phyloP scores from a whole-genome alignment of 805 yeast genomes.

The Candida wancherniae region DNA sequence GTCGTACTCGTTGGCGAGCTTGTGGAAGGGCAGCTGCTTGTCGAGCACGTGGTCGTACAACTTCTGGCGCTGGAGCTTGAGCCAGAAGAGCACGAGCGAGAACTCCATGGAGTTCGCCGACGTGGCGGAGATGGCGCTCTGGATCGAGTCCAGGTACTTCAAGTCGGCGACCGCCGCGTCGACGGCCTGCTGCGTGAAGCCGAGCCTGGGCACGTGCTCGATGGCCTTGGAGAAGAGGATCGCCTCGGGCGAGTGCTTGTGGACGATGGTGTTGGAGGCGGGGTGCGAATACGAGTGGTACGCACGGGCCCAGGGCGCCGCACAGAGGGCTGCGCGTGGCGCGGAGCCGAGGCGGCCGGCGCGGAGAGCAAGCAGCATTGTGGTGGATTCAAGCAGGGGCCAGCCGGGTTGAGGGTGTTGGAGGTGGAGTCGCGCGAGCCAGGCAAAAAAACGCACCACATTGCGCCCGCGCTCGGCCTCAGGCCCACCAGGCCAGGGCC shows the following conservation, averaged over 20 bases:
- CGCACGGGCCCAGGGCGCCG: conserved; percentile 4
- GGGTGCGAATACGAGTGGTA: conserved; percentile 39
- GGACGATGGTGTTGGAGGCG: conserved; percentile 29
- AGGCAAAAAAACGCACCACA: too few relatives aligned
- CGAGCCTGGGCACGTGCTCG: conserved; percentile 45
- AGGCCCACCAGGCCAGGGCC: too few relatives aligned
- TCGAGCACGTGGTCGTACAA: conserved; percentile 28
- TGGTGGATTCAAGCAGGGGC: too few relatives aligned
- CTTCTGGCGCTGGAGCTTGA: conserved; percentile 40
- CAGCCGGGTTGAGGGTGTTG: too few relatives aligned
- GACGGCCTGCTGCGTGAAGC: conserved; percentile 48
- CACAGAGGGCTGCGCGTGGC: too few relatives aligned
- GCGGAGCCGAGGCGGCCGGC: too few relatives aligned
- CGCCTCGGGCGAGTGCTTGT: conserved; percentile 33
- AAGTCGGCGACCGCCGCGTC: conserved; percentile 44
- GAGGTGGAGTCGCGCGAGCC: too few relatives aligned
- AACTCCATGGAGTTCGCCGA: conserved; percentile 34
- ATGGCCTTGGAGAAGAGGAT: conserved; percentile 36
- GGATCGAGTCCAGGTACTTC: conserved; percentile 50
- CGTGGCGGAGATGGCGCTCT: conserved; percentile 34
- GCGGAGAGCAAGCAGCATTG: too few relatives aligned
- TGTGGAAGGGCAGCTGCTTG: conserved; percentile 21
- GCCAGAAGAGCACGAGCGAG: conserved; percentile 49
- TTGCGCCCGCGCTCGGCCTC: too few relatives aligned
- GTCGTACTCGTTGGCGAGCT: conserved; percentile 30